Conservation (phyloP, 177 flowering plant genomes). For the Tripterygium wilfordii region DNA sequence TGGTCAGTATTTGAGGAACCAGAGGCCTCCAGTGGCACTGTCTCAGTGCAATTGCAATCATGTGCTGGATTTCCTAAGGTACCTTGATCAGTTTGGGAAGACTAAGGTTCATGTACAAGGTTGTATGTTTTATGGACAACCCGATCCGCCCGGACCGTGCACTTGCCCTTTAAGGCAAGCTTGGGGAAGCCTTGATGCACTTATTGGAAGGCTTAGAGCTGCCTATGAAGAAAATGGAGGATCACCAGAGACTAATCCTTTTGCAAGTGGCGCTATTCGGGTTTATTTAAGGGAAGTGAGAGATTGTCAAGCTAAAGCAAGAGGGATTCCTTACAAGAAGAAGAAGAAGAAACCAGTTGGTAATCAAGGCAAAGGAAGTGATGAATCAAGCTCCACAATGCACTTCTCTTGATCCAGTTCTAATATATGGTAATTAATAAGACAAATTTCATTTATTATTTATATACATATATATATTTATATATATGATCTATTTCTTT, state of each 20-base stretch:
- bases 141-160: constrained; percentile 43
- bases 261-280: constrained; percentile 30
- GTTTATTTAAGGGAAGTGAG: constrained; percentile 32
- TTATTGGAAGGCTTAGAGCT: constrained; percentile 35
- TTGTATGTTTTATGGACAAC: constrained; percentile 37
- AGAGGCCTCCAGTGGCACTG: constrained; percentile 33
- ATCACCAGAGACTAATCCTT: constrained; percentile 34
- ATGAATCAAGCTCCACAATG: constrained; percentile 14
- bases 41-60: constrained; percentile 36
- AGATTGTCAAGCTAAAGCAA: constrained; percentile 38
- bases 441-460: background rate
- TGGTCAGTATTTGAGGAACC: constrained; percentile 36
- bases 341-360: constrained; percentile 33
- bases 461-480: background rate
- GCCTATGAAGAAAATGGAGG: constrained; percentile 43
- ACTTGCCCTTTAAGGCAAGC: constrained; percentile 38
- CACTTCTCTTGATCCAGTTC: constrained; percentile 13
- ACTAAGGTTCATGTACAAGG: constrained; percentile 37
- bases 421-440: background rate
- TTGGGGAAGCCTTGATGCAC: no score
- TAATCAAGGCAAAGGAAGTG: constrained; percentile 10
- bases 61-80: constrained; percentile 34
- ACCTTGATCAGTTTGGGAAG: constrained; percentile 39
- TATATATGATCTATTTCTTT: no score
- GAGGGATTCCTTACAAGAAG: constrained; percentile 40